These are phyloP conservation scores for Phyllostachys edulis DNA, from an alignment of 176 grass and related monocot genomes.

Conservation along the genomic window DNA sequence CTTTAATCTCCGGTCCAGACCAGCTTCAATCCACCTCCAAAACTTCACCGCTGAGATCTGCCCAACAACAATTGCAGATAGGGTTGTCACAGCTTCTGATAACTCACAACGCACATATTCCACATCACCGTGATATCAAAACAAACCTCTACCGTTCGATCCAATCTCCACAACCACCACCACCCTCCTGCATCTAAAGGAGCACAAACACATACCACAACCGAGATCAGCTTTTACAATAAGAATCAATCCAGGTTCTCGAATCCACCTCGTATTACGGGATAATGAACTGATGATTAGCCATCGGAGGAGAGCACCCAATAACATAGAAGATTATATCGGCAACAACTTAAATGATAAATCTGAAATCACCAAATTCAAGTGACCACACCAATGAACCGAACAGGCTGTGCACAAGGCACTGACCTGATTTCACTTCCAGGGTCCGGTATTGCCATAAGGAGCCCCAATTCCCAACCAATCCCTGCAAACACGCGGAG, in stretches of 20 bases:
- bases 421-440: background rate
- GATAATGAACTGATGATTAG: background rate
- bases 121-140: background rate
- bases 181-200: background rate
- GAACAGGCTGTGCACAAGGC: background rate
- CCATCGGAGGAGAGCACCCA: background rate
- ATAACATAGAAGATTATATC: background rate
- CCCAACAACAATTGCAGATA: background rate
- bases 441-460: background rate
- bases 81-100: too few species aligned
- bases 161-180: background rate
- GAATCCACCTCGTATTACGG: background rate
- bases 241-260: background rate
- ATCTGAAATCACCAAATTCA: background rate
- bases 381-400: background rate
- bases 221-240: background rate
- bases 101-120: background rate
- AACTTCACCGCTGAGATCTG: background rate
- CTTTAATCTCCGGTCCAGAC: background rate
- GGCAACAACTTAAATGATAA: background rate
- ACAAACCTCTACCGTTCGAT: background rate
- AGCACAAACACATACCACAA: slow-evolving; percentile 4
- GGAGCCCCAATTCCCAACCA: too few species aligned
- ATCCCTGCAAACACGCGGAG: background rate
- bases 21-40: background rate